Base-by-base conservation (phyloP, 495 filamentous ascomycete genomes). In the Penicillium simplicissimum region DNA sequence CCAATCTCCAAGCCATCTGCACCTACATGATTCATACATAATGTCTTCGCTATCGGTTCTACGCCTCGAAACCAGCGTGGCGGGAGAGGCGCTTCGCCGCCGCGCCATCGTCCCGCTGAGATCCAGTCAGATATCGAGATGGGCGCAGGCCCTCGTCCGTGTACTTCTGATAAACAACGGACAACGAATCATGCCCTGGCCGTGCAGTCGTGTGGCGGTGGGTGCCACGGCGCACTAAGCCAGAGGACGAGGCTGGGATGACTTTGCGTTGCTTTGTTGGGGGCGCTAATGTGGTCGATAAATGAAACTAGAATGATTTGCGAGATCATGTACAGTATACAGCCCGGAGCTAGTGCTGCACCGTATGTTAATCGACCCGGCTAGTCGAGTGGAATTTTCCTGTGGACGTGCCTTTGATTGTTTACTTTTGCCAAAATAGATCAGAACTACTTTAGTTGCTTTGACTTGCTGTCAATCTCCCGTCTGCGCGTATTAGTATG, bases 21-120 rank as follows among this genome's bases (percentile, higher is more conserved):
- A 33, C 5, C 9, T 11, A 11, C 42, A 45, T 21, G 42, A 45
- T 45, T 45, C 42, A 45, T 45, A 45, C 42, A 31, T n/a, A 34
- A 47, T 47, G 34, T 8, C 15, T 25, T 43, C 33, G 59, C 58
- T 54, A 65, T 58, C 47, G 47, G 47, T 49, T 33, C 15, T 37
- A 51, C 48, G 45, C 56, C 55, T 56, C 58, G 47, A 60, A 60
- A 36, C 42, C 36, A 51, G 45, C 48, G 31, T 65, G 60, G 38
- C 69, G 69, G 69, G 59, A 69, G 64, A 65, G 69, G 69, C 69
- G 69, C 51, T 57, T 42, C 58, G 42, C 55, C 51, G 58, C 53
- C 51, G 59, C 63, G 53, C 63, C 59, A 71, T 58, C 23, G 33
- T 58, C 52, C 38, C 55, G 15, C 55, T 43, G 31, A 35, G 54